Evolutionary conservation across 176 grass and related monocot genomes (phyloP).

Genomic region (Microstegium vimineum): DNA sequence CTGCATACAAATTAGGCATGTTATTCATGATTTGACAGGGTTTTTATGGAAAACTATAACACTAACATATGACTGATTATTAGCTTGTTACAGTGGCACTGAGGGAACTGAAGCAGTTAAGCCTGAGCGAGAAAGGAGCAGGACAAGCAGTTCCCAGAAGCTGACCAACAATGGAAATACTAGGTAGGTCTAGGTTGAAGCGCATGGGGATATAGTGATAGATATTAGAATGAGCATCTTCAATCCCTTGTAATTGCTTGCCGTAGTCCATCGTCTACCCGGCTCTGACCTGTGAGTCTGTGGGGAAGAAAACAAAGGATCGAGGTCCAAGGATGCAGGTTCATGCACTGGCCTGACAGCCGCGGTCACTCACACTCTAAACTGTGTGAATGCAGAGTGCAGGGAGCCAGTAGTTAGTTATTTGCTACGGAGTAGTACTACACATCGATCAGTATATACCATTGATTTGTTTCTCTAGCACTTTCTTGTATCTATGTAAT

Average conservation of each 20-base stretch:
- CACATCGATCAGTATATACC: too few species aligned
- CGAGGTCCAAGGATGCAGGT: background rate
- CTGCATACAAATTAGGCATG: background rate
- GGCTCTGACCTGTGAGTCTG: background rate
- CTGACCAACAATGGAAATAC: background rate
- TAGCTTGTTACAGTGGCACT: conserved; percentile 43
- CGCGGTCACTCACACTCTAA: background rate
- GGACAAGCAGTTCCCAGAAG: background rate
- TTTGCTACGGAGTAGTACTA: too few species aligned
- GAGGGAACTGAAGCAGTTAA: conserved; percentile 36
- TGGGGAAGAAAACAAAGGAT: background rate
- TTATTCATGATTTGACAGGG: background rate
- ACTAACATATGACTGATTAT: background rate
- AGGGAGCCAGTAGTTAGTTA: too few species aligned
- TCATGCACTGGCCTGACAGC: background rate
- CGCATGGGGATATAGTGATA: background rate
- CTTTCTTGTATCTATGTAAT: background rate
- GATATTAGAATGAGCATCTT: background rate
- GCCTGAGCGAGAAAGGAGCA: background rate
- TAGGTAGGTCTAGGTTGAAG: background rate
- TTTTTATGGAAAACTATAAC: background rate
- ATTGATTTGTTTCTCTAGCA: background rate
- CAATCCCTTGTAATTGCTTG: background rate
- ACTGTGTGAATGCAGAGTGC: background rate
- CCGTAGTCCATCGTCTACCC: background rate